Base-by-base conservation (phyloP, 257 asterid species). In the Solanum bulbocastanum region DNA sequence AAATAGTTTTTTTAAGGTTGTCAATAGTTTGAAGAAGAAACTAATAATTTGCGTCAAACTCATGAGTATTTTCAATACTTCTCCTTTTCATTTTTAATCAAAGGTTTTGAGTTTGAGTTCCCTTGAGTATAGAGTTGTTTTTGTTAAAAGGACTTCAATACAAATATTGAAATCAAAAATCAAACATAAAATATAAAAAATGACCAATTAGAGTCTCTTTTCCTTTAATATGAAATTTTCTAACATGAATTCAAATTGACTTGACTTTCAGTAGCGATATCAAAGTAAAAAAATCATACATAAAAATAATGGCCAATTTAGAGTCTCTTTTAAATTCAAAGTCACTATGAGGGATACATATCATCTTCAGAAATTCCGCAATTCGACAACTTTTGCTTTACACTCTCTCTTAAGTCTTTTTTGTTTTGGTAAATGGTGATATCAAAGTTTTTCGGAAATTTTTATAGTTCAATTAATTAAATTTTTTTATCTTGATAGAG, bases 201-300 rank as follows among this genome's bases (percentile, higher is more conserved):
- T 49, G 58, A 22, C 58, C 0, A 0, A 15, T 15, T 49, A 49
- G 58, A 49, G 22, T 15, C 3, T 49, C 58, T 49, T 49, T 49
- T 49, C 0, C 22, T 1, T 49, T 49, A 15, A 49, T 49, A 49
- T 0, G 0, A 5, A 15, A 49, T 49, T 49, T 52, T 52, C 23
- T 52, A 5, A 49, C 1, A 5, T 49, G 0, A 52, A 6, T 52
- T 15, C 1, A 16, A 16, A 16, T 52, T 52, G 5, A 52, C 4
- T 52, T 10, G 1, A 16, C 16, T 6, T 52, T 16, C 1, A 52
- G 1, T 52, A 6, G 0, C 9, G 0, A 52, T 16, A 52, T 16
- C 23, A 2, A 52, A 52, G 3, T 52, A 52, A 52, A 52, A 52
- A 52, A 52, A 5, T 0, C 10, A 52, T 15, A 52, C 62, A 52